phyloP scores from a whole-genome alignment of 768 basidiomycete genomes.

The Suillus subalutaceus region DNA sequence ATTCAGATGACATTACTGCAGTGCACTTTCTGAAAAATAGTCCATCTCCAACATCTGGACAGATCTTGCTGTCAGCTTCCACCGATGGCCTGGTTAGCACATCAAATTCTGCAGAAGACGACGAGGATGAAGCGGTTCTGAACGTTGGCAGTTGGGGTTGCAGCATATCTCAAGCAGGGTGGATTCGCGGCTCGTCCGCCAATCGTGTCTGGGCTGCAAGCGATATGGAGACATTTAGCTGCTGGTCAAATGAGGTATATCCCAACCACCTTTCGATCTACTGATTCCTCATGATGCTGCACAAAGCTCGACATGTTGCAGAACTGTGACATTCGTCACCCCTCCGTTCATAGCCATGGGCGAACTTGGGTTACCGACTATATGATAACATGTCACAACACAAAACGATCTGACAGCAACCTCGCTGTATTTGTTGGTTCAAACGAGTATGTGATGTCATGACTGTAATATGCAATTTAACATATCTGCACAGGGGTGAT shows the following conservation, averaged over 20 bases:
- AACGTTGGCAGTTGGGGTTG: slow-evolving; percentile 87
- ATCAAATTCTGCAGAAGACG: slow-evolving; percentile 71
- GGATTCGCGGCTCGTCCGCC: slow-evolving; percentile 45
- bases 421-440: slow-evolving; percentile 70
- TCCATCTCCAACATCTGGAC: slow-evolving; percentile 37
- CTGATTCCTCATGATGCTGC: slow-evolving; percentile 2
- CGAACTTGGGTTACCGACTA: slow-evolving; percentile 82
- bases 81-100: slow-evolving; percentile 82
- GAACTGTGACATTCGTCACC: slow-evolving; percentile 64
- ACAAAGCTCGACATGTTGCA: slow-evolving; percentile 62
- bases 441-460: slow-evolving; percentile 56
- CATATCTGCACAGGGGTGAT: slow-evolving; percentile 49
- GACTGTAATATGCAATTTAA: slow-evolving; percentile 5
- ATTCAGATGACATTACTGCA: slow-evolving; percentile 91
- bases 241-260: slow-evolving; percentile 75
- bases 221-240: slow-evolving; percentile 94
- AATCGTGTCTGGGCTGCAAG: slow-evolving; percentile 78
- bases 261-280: background rate
- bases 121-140: slow-evolving; percentile 86
- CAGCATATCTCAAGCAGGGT: slow-evolving; percentile 78
- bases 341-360: slow-evolving; percentile 57
- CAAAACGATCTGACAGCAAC: slow-evolving; percentile 19
- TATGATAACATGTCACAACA: slow-evolving; percentile 55
- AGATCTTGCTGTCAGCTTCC: slow-evolving; percentile 75
- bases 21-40: slow-evolving; percentile 51